Conservation (phyloP, 768 basidiomycete genomes). For the Holtermannia corniformis region DNA sequence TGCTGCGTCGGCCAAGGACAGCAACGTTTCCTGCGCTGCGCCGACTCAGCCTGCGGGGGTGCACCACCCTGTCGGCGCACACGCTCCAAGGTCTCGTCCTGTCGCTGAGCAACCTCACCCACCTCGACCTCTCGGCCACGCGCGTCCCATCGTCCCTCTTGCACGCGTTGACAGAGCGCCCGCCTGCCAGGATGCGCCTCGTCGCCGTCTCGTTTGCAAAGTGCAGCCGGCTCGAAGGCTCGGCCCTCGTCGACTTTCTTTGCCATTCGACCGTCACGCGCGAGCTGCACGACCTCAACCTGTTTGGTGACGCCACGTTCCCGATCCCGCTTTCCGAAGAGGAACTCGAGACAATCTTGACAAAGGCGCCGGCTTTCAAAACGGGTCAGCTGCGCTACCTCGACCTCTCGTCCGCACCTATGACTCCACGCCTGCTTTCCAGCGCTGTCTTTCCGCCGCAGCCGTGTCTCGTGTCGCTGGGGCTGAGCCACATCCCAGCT, state of each 20-base stretch:
- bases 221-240: slow-evolving; percentile 72
- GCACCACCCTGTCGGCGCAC: slow-evolving; percentile 32
- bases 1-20: slow-evolving; percentile 5
- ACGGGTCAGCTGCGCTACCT: slow-evolving; percentile 70
- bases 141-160: slow-evolving; percentile 32
- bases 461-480: slow-evolving; percentile 70
- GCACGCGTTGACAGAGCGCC: slow-evolving; percentile 46
- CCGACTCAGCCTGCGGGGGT: slow-evolving; percentile 37
- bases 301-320: slow-evolving; percentile 83
- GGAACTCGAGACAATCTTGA: slow-evolving; percentile 60
- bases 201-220: slow-evolving; percentile 73
- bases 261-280: slow-evolving; percentile 56
- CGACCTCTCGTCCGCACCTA: slow-evolving; percentile 74
- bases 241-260: slow-evolving; percentile 65
- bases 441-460: slow-evolving; percentile 52
- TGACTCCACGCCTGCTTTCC: slow-evolving; percentile 53
- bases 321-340: slow-evolving; percentile 58
- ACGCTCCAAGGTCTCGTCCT: slow-evolving; percentile 29
- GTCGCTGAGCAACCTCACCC: slow-evolving; percentile 36
- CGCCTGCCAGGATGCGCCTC: slow-evolving; percentile 52
- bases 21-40: slow-evolving; percentile 28
- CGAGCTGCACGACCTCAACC: slow-evolving; percentile 58
- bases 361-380: slow-evolving; percentile 66
- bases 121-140: slow-evolving; percentile 41
- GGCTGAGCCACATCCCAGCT: slow-evolving; percentile 72